Percentiles rank a stretch among this genome's conserved stretches.
These are phyloP conservation scores for Solanum chacoense DNA, from an alignment of 305 asterid genomes.

Conservation along the genomic window DNA sequence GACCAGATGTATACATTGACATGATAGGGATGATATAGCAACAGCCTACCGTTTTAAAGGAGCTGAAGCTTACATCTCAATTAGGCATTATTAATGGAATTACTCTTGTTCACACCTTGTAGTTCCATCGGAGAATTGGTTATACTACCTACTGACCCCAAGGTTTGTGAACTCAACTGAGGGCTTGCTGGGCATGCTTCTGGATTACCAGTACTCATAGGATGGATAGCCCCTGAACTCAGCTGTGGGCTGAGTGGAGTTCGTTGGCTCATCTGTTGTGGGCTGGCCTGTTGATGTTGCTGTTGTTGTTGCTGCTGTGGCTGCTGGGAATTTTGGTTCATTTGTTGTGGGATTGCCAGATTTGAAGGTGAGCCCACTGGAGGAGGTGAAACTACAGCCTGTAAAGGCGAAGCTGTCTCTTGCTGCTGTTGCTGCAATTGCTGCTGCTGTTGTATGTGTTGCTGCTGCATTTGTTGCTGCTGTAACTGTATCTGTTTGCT, in stretches of 20 bases:
- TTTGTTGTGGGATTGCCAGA: constrained; percentile 56
- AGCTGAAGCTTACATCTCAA: neutral
- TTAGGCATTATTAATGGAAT: constrained; percentile 42
- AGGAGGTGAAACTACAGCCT: constrained; percentile 60
- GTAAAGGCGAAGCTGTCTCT: constrained; percentile 59
- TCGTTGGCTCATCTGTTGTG: constrained; percentile 74
- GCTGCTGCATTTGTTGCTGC: constrained; percentile 22
- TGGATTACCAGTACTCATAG: constrained; percentile 51
- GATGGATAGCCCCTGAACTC: constrained; percentile 83
- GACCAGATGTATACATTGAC: neutral
- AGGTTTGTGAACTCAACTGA: constrained; percentile 85
- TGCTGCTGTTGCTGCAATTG: constrained; percentile 33
- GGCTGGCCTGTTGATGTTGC: constrained; percentile 49
- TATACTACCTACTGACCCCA: constrained; percentile 84
- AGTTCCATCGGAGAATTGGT: constrained; percentile 82
- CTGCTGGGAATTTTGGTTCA: constrained; percentile 39
- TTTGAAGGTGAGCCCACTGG: constrained; percentile 84
- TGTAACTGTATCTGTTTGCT: constrained; percentile 15
- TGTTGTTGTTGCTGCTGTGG: constrained; percentile 24
- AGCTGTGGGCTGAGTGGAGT: constrained; percentile 95
- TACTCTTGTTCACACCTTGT: constrained; percentile 77
- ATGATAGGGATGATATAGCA: neutral
- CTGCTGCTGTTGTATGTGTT: constrained; percentile 19
- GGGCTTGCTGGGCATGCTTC: constrained; percentile 95
- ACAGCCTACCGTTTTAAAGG: neutral